Evolutionary conservation across 2,329 filamentous ascomycete species (phyloP), one percentile per base, ranked within the genome.

Genomic region (Fusarium sp.): DNA sequence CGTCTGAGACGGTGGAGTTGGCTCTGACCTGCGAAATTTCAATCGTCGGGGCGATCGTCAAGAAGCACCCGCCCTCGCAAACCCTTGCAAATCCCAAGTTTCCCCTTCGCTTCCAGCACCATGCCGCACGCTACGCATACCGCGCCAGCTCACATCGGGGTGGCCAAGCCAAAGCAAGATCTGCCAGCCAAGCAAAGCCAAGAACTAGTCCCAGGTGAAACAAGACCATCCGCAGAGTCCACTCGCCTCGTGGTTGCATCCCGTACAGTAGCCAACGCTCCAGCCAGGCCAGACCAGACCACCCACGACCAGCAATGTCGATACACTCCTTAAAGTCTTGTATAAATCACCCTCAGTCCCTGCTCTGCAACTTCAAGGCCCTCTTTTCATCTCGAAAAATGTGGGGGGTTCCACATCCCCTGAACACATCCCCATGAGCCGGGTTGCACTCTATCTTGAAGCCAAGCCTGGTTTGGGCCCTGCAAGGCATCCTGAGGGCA

Each of bases 1-100:
- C 13, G 57, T 39, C 54, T 65, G 62, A 70, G 71, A 69, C 68
- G 66, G 35, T 57, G 67, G 60, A 33, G 39, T 57, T 18, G 16
- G 41, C 58, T 60, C 62, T 70, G 60, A 56, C 56, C 24, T 64
- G 61, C 37, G 68, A 79, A 78, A 80, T 80, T 80, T 80, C 73
- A 78, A 80, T 80, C 77, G 77, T 68, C 78, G 71, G 61, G 67
- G 67, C 48, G 76, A 78, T 79, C 78, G 31, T 41, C 66, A 27
- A 64, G 57, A 43, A 72, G 45, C 61, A 45, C 43, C 59, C 22
- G 14, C 41, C 68, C 56, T 62, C 31, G 62, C 57, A 57, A 57
- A 37, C 20, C 65, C 43, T 45, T 50, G 33, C 31, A 57, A 58
- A 63, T 48, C 54, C 65, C 65, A 65, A 27, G 22, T 29, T 29